Conservation (phyloP, 2,329 filamentous ascomycete species). For the Helicocarpus griseus region DNA sequence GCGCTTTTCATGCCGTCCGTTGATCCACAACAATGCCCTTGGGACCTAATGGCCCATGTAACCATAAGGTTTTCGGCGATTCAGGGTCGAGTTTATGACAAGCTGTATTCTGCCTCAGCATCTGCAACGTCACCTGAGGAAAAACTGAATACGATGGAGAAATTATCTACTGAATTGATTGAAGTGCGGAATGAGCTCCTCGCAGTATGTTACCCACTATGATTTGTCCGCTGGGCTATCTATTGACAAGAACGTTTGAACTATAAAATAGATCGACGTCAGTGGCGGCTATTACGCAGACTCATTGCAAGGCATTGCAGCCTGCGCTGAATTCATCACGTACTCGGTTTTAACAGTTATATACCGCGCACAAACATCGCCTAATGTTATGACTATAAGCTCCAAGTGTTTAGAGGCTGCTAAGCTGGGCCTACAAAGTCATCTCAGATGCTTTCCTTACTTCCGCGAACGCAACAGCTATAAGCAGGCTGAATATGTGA, state of each 20-base stretch:
- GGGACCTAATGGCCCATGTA: slow-evolving; percentile 40
- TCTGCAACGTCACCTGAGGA: slow-evolving; percentile 11
- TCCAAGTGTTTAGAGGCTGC: slow-evolving; percentile 20
- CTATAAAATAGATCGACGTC: slow-evolving; percentile 16
- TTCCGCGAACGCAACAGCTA: slow-evolving; percentile 18
- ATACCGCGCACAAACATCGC: slow-evolving; percentile 25
- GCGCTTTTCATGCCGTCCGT: slow-evolving; percentile 22
- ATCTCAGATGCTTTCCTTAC: slow-evolving; percentile 19
- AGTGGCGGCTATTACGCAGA: slow-evolving; percentile 11
- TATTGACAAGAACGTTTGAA: slow-evolving; percentile 14
- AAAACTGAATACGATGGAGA: slow-evolving; percentile 12
- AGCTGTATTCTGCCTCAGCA: slow-evolving; percentile 37
- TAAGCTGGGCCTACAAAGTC: slow-evolving; percentile 17
- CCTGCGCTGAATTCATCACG: slow-evolving; percentile 27
- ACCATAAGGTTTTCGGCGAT: slow-evolving; percentile 49
- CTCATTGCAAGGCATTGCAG: slow-evolving; percentile 18
- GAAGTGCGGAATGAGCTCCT: slow-evolving; percentile 16
- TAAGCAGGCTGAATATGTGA: slow-evolving; percentile 21
- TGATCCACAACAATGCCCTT: slow-evolving; percentile 19
- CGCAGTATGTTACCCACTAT: slow-evolving; percentile 9
- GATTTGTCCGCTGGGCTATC: not conserved
- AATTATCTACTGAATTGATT: slow-evolving; percentile 17
- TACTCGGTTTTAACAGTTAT: slow-evolving; percentile 28
- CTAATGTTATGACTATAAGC: slow-evolving; percentile 18
- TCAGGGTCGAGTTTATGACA: slow-evolving; percentile 50